These are phyloP conservation scores for Penicillium lividum DNA, from an alignment of 495 filamentous ascomycete species.

Conservation along the genomic window DNA sequence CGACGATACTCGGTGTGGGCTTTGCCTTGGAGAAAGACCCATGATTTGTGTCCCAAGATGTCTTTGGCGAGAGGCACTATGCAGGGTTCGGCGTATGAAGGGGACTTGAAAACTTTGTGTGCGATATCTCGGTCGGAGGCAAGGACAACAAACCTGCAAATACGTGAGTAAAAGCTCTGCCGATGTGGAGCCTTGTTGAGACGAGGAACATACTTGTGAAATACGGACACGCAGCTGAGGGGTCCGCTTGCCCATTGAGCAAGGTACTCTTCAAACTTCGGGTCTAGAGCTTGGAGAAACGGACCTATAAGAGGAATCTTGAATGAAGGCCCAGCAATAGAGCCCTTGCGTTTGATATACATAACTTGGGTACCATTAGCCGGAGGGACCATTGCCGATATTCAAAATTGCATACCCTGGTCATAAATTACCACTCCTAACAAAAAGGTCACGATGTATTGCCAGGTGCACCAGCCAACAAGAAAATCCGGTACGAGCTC, in stretches of 20 bases:
- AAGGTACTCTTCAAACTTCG: constrained; percentile 80
- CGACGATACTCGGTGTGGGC: constrained; percentile 90
- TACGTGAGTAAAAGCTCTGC: constrained; percentile 3
- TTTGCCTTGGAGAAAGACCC: constrained; percentile 92
- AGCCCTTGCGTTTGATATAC: constrained; percentile 79
- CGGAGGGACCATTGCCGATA: background rate
- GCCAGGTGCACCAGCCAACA: constrained; percentile 26
- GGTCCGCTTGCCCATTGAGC: constrained; percentile 83
- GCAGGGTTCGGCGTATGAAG: constrained; percentile 82
- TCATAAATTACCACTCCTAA: constrained; percentile 34
- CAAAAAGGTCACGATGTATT: constrained; percentile 29
- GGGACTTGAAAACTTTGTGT: constrained; percentile 92
- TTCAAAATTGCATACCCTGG: constrained; percentile 25
- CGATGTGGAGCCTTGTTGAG: background rate
- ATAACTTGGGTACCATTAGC: constrained; percentile 50
- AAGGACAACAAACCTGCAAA: constrained; percentile 83
- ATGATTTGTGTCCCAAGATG: constrained; percentile 80
- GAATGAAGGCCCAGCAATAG: constrained; percentile 73
- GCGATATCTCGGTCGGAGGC: constrained; percentile 90
- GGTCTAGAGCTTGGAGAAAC: constrained; percentile 82
- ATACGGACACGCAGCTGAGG: constrained; percentile 90
- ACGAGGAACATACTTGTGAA: constrained; percentile 75
- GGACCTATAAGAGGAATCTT: constrained; percentile 92
- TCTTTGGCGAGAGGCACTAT: constrained; percentile 90
- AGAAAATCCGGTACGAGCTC: background rate